Base-by-base conservation (phyloP, 345 rosid genomes). In the Citropsis articulata region DNA sequence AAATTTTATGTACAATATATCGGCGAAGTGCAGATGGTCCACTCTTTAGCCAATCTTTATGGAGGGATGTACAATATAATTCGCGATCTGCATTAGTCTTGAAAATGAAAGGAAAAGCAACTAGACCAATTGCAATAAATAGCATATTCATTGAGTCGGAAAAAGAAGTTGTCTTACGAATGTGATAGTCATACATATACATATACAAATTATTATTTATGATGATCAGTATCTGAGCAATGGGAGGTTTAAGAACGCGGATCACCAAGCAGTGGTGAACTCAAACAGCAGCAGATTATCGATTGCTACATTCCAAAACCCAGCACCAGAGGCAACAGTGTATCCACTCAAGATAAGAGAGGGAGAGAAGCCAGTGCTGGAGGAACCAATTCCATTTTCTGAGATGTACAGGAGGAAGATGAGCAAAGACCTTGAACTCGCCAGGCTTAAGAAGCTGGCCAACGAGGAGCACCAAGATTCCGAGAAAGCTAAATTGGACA, bases 181-280 rank as follows among this genome's bases (percentile, higher is more conserved):
- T 9, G 45, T 40, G 45, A 40, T 40, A 1, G 13, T 40, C 45
- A 0, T 9, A 9, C 1, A 38, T 9, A 2, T 2, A 10, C 10
- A 42, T 42, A 10, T 42, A 42, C 40, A 1, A 6, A 40, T 3
- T 40, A 9, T 3, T 40, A 40, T 9, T 0, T 40, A 9, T 40
- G 45, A 45, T 79, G 45, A 45, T 79, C 81, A 91, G 97, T 93
- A 38, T 78, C 71, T 91, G 78, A 93, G 95, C 90, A 93, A 93
- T 30, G 94, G 94, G 78, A 88, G 97, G 83, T 92, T 92, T 86
- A 90, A 84, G 87, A 92, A 92, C 22, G 93, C 95, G n/a, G 97
- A 91, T 45, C 97, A 93, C 81, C 97, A 90, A 80, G 97, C 97
- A 16, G 97, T 93, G 79, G 94, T 93, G 88, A 93, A 93, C 83